These are phyloP conservation scores for Alternaria longipes DNA, from an alignment of 2,329 filamentous ascomycete genomes.

Conservation along the genomic window DNA sequence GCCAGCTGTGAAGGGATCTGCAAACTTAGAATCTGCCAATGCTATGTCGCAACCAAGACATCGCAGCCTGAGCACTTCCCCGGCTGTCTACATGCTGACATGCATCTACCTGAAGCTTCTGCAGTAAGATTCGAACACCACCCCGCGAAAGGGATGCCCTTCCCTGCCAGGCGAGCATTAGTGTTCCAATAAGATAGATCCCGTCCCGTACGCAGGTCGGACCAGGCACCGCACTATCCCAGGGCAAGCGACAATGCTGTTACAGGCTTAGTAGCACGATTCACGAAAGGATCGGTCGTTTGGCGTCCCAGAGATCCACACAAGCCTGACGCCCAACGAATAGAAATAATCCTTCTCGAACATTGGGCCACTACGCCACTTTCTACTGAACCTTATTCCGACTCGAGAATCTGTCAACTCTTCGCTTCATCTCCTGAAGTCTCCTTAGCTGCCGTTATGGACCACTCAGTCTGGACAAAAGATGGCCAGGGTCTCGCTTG, in stretches of 20 bases:
- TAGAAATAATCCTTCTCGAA: not conserved
- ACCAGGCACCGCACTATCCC: slow-evolving; percentile 7
- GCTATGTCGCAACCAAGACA: not conserved
- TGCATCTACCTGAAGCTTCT: not conserved
- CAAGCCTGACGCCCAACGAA: slow-evolving; percentile 7
- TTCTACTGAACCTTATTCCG: slow-evolving; percentile 27
- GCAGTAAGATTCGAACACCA: slow-evolving; percentile 9
- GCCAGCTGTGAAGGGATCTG: not conserved
- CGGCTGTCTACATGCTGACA: not conserved
- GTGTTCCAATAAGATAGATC: slow-evolving; percentile 11
- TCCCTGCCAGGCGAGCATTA: slow-evolving; percentile 3
- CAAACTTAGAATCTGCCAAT: not conserved
- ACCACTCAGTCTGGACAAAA: slow-evolving; percentile 20
- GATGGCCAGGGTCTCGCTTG: slow-evolving; percentile 6
- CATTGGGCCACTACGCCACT: not conserved
- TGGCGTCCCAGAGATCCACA: slow-evolving; percentile 9
- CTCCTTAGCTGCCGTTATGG: slow-evolving; percentile 23
- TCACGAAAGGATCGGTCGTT: slow-evolving; percentile 15
- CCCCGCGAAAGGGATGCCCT: slow-evolving; percentile 12
- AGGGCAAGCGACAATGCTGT: not conserved
- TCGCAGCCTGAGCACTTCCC: not conserved
- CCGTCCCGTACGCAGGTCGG: slow-evolving; percentile 20
- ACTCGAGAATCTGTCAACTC: slow-evolving; percentile 26
- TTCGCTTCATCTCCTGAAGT: slow-evolving; percentile 28
- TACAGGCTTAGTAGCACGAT: slow-evolving; percentile 2